phyloP scores from a whole-genome alignment of 2,329 filamentous ascomycete species.

The Fusarium newnesense region DNA sequence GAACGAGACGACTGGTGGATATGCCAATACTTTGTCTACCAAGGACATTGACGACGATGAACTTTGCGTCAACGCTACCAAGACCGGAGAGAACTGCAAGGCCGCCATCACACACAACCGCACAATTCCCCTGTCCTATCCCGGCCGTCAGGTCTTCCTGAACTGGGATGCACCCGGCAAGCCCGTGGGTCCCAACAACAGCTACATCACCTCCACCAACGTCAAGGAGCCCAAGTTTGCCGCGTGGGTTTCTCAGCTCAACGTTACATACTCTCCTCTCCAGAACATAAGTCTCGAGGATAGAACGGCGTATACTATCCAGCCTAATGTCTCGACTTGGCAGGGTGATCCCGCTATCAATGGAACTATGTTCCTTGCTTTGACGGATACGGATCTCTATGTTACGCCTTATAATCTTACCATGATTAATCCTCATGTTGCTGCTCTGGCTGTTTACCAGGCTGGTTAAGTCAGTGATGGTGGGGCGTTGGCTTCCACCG shows the following conservation, averaged over 20 bases:
- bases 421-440: conserved; percentile 79
- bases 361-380: conserved; percentile 80
- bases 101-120: conserved; percentile 76
- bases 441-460: conserved; percentile 80
- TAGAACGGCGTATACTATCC: conserved; percentile 72
- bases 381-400: conserved; percentile 75
- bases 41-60: conserved; percentile 56
- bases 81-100: conserved; percentile 64
- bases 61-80: conserved; percentile 67
- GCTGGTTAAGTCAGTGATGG: conserved; percentile 65
- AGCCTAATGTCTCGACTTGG: conserved; percentile 77
- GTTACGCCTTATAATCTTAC: conserved; percentile 82
- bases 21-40: conserved; percentile 64
- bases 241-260: conserved; percentile 81
- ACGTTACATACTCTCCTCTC: conserved; percentile 75
- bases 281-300: conserved; percentile 57
- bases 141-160: conserved; percentile 77
- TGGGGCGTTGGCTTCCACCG: rapidly evolving
- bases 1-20: conserved; percentile 73
- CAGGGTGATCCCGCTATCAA: conserved; percentile 76
- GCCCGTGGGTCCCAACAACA: conserved; percentile 81
- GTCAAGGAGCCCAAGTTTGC: conserved; percentile 73
- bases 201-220: conserved; percentile 74
- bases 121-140: conserved; percentile 76
- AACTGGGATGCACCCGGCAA: conserved; percentile 77